Base-by-base conservation (phyloP, 2,329 filamentous ascomycete genomes). In the Trichoderma afroharzianum region DNA sequence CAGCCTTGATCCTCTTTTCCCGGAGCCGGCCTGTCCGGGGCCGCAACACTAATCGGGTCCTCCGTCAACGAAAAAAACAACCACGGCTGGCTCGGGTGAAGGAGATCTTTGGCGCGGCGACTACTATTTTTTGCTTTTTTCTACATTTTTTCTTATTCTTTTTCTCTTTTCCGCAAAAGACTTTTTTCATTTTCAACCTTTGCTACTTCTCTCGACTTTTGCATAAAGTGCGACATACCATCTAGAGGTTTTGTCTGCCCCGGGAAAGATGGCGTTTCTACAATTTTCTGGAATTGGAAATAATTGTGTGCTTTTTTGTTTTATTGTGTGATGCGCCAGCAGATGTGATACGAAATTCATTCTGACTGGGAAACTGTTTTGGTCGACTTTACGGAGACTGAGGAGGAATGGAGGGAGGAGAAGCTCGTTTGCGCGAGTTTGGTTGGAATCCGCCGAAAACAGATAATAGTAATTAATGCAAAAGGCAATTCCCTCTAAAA, bases 401-500 rank as follows among this genome's bases (percentile, higher is more conserved):
- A 15, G 32, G n/a, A 24, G 9, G 21, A 36, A 63, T 15, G 18
- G 15, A 9, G 6, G 3, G 26, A 15, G 14, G 15, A 39, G n/a
- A 12, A 18, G 15, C 26, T 50, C 12, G 36, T 39, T 39, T 43
- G 63, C 50, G 53, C 39, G 64, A 21, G 55, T 61, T 58, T 28
- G 66, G 30, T 28, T 68, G 61, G 66, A 39, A 68, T 66, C 39
- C 57, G 66, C 66, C 64, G 32, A 36, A 28, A n/a, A 33, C 66
- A 68, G 66, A 68, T 68, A 68, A 68, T 68, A 61, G 66, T 68
- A 68, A 68, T 68, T 61, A 68, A 68, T 61, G 55, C 55, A 61
- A 61, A 61, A 58, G 66, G 39, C 57, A 61, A 67, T 68, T 68
- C 66, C 28, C 21, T 36, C 26, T 47, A 55, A 64, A 53, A 50